A percentile compares a stretch with the other conserved stretches of the same genome.
phyloP scores from a whole-genome alignment of 768 basidiomycete species.

The Suillus tomentosus region DNA sequence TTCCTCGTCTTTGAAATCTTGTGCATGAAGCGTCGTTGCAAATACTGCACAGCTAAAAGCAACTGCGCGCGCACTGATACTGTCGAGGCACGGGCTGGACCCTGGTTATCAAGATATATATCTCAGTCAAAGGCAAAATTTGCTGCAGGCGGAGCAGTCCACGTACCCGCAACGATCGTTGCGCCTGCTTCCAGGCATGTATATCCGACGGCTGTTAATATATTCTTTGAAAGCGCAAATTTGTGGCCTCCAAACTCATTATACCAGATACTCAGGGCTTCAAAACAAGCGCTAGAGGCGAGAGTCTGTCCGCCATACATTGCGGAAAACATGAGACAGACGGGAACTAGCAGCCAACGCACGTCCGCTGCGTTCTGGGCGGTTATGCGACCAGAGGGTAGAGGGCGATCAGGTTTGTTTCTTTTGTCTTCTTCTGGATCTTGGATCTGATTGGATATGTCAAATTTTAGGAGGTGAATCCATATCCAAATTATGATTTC shows the following conservation, averaged over 20 bases:
- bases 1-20: constrained; percentile 34
- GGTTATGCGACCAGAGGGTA: constrained; percentile 40
- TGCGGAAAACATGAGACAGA: constrained; percentile 30
- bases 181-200: constrained; percentile 32
- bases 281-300: constrained; percentile 25
- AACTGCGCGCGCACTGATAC: constrained; percentile 24
- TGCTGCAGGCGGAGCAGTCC: too few species aligned
- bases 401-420: constrained; percentile 41
- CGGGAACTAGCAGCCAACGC: constrained; percentile 30
- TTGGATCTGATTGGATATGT: constrained; percentile 39
- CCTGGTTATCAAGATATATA: constrained; percentile 10
- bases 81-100: constrained; percentile 11
- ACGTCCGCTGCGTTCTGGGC: constrained; percentile 29
- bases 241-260: constrained; percentile 29
- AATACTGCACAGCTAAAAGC: constrained; percentile 25
- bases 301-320: constrained; percentile 29
- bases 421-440: constrained; percentile 36
- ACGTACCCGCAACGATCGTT: constrained; percentile 30
- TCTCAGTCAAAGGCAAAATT: not conserved
- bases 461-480: constrained; percentile 40
- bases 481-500: constrained; percentile 40
- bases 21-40: constrained; percentile 26
- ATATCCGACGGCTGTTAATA: constrained; percentile 28
- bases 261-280: constrained; percentile 31
- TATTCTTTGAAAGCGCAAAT: constrained; percentile 28